phyloP scores from a whole-genome alignment of 2,329 filamentous ascomycete genomes.

The Dactylellina parvicollis region DNA sequence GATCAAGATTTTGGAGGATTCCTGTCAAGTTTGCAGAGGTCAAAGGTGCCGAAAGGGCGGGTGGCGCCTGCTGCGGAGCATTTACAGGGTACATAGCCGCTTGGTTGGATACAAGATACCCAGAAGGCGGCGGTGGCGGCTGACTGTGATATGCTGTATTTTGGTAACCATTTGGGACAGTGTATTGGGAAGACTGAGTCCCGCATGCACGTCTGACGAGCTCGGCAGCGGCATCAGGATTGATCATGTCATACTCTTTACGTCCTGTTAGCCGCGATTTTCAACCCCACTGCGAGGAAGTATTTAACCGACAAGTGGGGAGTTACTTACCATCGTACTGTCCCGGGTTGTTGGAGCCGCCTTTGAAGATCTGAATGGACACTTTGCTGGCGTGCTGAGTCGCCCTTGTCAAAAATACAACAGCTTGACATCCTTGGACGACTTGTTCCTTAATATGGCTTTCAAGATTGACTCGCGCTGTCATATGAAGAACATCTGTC shows the following conservation, averaged over 20 bases:
- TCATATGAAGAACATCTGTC: slow-evolving; percentile 81
- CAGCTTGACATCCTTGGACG: slow-evolving; percentile 85
- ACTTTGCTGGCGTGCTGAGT: slow-evolving; percentile 78
- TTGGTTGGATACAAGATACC: slow-evolving; percentile 57
- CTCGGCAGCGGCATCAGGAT: slow-evolving; percentile 80
- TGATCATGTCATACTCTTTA: slow-evolving; percentile 81
- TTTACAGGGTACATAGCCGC: slow-evolving; percentile 60
- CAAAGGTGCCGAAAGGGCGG: slow-evolving; percentile 59
- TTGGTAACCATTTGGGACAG: slow-evolving; percentile 59
- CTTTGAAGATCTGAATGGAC: slow-evolving; percentile 84
- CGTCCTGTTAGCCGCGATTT: slow-evolving; percentile 21
- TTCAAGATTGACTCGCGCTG: slow-evolving; percentile 77
- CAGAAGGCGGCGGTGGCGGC: slow-evolving; percentile 57
- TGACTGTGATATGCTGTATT: slow-evolving; percentile 58
- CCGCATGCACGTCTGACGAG: slow-evolving; percentile 77
- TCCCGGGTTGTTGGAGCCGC: slow-evolving; percentile 72
- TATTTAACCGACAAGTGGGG: slow-evolving; percentile 23
- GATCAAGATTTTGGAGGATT: slow-evolving; percentile 75
- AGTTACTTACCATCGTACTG: slow-evolving; percentile 74
- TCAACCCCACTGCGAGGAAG: slow-evolving; percentile 52
- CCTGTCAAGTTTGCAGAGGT: slow-evolving; percentile 68
- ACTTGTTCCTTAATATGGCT: slow-evolving; percentile 86
- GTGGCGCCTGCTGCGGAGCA: slow-evolving; percentile 58
- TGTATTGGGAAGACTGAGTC: slow-evolving; percentile 61
- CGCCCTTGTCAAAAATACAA: slow-evolving; percentile 77